Base-by-base conservation (phyloP, 257 asterid genomes). In the Jasminum sambac region DNA sequence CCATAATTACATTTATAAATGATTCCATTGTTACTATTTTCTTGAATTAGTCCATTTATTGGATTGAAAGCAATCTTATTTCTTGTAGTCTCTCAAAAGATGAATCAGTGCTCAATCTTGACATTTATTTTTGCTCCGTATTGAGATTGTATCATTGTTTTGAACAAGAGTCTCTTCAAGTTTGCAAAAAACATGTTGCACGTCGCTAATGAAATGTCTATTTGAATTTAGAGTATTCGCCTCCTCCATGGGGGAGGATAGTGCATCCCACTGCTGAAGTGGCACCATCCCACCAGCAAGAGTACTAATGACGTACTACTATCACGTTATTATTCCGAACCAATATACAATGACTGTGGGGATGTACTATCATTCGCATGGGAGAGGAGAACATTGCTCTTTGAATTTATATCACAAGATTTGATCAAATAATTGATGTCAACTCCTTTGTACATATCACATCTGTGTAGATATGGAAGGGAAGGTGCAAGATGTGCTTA, bases 381-480 rank as follows among this genome's bases (percentile, higher is more conserved):
- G n/a, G n/a, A n/a, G n/a, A n/a, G n/a, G n/a, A n/a, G n/a, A n/a
- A n/a, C n/a, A n/a, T n/a, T n/a, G n/a, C 14, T 43, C 11, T 43
- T 44, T n/a, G 23, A 19, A 16, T 16, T 46, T 46, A 17, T 46
- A 46, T 46, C 11, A 16, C 6, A 6, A 46, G 9, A 46, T 46
- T 46, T 46, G 57, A 46, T 7, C 2, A 46, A 5, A 21, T 6
- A 30, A 4, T 1, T 1, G 1, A 30, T 30, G 36, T 30, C 36
- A 30, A 30, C 36, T 30, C 36, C 36, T 30, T 30, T 30, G 36
- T 30, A 30, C 36, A 30, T 30, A 4, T 30, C 1, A 30, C 4
- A 30, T 8, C 14, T 62, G 48, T 73, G 76, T 83, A 92, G 98
- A 92, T 67, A 92, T 92, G 98, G 96, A 90, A 74, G 93, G 84